A percentile compares a stretch with the other conserved stretches of the same genome.
Evolutionary conservation across 2,329 filamentous ascomycete genomes (phyloP).

Genomic region (Cadophora sp.): DNA sequence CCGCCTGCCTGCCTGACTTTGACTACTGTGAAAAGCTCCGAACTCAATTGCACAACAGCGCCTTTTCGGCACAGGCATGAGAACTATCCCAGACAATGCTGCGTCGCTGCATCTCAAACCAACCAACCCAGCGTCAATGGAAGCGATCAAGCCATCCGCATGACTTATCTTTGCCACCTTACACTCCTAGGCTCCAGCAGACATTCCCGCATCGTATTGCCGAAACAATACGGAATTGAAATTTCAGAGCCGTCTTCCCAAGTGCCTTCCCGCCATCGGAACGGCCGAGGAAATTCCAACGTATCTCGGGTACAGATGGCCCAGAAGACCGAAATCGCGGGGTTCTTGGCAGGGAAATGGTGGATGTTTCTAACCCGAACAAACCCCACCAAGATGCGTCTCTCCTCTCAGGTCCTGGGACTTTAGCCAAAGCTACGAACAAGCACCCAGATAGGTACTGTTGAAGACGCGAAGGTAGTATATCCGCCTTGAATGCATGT

Average conservation of each 20-base stretch:
- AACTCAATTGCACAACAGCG: constrained; percentile 4
- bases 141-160: not conserved
- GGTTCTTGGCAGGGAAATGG: constrained; percentile 21
- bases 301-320: constrained; percentile 28
- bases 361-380: not conserved
- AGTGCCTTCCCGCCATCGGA: not conserved
- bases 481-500: constrained; percentile 1
- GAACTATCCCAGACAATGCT: not conserved
- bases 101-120: not conserved
- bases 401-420: not conserved
- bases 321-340: constrained; percentile 36
- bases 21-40: not conserved
- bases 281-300: not conserved
- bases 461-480: not conserved
- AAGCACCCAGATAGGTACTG: not conserved
- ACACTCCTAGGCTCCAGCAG: not conserved
- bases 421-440: constrained; percentile 11
- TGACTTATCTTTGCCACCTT: not conserved
- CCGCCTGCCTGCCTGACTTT: not conserved
- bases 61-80: not conserved
- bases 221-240: not conserved
- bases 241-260: too few relatives aligned
- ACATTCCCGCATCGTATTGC: not conserved
- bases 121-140: not conserved
- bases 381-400: not conserved